Conservation (phyloP, 306 rosid genomes). For the Argentina anserina region DNA sequence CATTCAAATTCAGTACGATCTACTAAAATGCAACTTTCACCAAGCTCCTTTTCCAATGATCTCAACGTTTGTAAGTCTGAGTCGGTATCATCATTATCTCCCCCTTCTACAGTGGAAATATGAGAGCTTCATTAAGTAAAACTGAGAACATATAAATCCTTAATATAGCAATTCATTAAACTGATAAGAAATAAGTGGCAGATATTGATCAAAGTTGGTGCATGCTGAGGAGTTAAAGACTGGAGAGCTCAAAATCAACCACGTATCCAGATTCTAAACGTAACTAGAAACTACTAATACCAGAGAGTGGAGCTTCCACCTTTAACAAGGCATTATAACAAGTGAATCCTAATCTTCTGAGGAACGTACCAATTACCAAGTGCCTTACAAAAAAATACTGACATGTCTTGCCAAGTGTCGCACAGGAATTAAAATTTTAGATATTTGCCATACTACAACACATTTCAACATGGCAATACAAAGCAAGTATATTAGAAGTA, state of each 20-base stretch:
- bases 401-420: too few relatives aligned
- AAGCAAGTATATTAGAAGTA: not conserved
- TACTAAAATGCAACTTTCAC: conserved; percentile 4
- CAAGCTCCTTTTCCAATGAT: conserved; percentile 6
- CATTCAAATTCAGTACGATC: not conserved
- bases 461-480: not conserved
- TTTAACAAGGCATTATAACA: not conserved
- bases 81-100: not conserved
- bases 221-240: not conserved
- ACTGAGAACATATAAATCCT: not conserved
- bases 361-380: not conserved
- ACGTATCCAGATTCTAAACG: not conserved
- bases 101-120: not conserved
- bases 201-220: not conserved
- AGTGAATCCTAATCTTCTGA: not conserved
- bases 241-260: not conserved
- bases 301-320: not conserved
- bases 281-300: not conserved
- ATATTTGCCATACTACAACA: not conserved
- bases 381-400: too few relatives aligned
- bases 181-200: not conserved
- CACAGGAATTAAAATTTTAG: not conserved
- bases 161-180: not conserved
- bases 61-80: not conserved
- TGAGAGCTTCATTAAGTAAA: not conserved